Evolutionary conservation across 768 basidiomycete species (phyloP), one percentile per base, ranked within the genome.

Genomic region (Trametes cingulata): DNA sequence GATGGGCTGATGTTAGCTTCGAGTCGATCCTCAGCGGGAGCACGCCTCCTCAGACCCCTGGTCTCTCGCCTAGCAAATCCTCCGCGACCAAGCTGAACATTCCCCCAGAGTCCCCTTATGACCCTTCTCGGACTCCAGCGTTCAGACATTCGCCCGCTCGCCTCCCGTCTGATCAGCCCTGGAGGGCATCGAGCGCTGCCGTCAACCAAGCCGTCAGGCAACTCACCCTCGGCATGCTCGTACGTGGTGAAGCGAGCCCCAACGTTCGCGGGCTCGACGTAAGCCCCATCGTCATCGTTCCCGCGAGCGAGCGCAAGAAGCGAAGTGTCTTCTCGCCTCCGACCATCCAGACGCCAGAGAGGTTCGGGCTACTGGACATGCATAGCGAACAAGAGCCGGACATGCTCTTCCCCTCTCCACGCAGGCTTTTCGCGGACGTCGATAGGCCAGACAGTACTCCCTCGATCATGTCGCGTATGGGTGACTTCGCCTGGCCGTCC

Each of bases 91-190:
- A 47, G 17, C 8, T 55, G 3, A 51, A 55, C 36, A 47, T 58
- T 2, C 74, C 86, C 47, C 85, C 87, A 8, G 77, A 84, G 66
- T 91, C 90, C 6, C 90, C 90, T 2, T 92, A 91, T 59, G 82
- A 92, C 68, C 90, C 90, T 36, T 78, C 83, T 14, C 75, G 82
- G 35, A 90, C 90, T 0, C 90, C 90, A 0, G 82, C 88, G 4
- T 91, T 91, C 71, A 84, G 87, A 39, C 89, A 91, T 71, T 90
- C 88, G 10, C 87, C 88, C 17, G 82, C 86, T 0, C 86, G 84
- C 10, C 82, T 87, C 22, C 88, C 88, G 6, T 88, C 86, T 17
- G 86, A 90, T 65, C 90, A 91, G 60, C 90, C 90, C 2, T 92
- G 90, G 90, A 84, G 88, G 37, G 90, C 85, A 68, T 84, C 87